Base-by-base conservation (phyloP, 805 yeast species). In the Wickerhamomyces alni region DNA sequence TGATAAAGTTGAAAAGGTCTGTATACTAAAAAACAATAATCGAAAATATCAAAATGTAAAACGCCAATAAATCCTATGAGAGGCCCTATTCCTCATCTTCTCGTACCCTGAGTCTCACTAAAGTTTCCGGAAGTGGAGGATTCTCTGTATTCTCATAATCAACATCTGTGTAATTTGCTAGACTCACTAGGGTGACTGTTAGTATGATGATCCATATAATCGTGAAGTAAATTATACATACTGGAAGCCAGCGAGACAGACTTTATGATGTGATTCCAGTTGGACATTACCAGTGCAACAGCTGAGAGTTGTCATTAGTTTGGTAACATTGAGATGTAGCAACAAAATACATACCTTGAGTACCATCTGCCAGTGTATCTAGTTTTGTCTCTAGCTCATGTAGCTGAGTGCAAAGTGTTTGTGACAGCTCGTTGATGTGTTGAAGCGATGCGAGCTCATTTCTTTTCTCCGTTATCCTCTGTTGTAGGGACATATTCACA, bases 201-300 rank as follows among this genome's bases (percentile, higher is more conserved):
- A 50, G 50, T 47, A 30, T 17, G 17, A 12, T 15, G 15, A 22
- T 6, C 7, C 5, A 21, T 21, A 11, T 8, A 16, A 17, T 22
- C 4, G 7, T 15, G 4, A 25, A 8, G 7, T 9, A 29, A 5
- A 2, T 11, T 10, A 28, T 16, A 51, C 60, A 34, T 46, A 55
- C 59, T 49, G 2, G 70, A 62, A 0, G 87, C 87, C 47, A 82
- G 59, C 10, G 82, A 72, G 0, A 81, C 73, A 3, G 84, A 72
- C 42, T 75, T 66, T 16, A 77, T 62, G 16, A 82, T 79, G 41
- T 72, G 75, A 40, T 72, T 70, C 89, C 89, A 82, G 48, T 78
- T 80, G 3, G 75, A 66, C 50, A 83, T 66, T 2, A 82, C 74
- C 5, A 69, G 58, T 3, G 76, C 74, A 7, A 79, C 80, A 29